phyloP scores from a whole-genome alignment of 2,329 filamentous ascomycete species.

The Amauroascus niger region DNA sequence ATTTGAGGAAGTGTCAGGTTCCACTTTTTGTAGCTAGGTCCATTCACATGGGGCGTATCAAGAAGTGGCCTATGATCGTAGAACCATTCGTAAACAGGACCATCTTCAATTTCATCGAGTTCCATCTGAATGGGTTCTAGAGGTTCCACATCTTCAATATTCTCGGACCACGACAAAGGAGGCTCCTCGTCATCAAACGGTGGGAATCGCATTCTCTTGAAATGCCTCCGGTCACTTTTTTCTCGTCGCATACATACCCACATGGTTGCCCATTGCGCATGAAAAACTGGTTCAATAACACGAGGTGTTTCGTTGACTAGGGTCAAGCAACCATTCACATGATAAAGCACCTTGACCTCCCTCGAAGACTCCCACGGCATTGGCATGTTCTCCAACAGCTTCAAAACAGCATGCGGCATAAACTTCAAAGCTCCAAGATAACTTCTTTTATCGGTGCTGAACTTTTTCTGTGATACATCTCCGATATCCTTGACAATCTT shows the following conservation, averaged over 20 bases:
- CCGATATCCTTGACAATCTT: slow-evolving; percentile 99
- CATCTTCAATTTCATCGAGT: slow-evolving; percentile 86
- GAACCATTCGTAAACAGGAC: slow-evolving; percentile 88
- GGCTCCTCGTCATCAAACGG: slow-evolving; percentile 98
- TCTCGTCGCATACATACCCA: slow-evolving; percentile 98
- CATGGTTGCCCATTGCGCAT: slow-evolving; percentile 99
- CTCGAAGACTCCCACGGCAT: slow-evolving; percentile 98
- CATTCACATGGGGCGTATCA: slow-evolving; percentile 89
- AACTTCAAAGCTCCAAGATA: slow-evolving; percentile 97
- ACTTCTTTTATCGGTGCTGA: slow-evolving; percentile 95
- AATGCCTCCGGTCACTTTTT: slow-evolving; percentile 88
- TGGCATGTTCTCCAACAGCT: slow-evolving; percentile 97
- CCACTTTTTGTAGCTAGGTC: slow-evolving; percentile 93
- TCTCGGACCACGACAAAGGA: slow-evolving; percentile 94
- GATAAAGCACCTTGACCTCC: slow-evolving; percentile 96
- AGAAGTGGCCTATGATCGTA: slow-evolving; percentile 87
- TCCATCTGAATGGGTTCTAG: slow-evolving; percentile 98
- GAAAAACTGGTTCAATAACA: slow-evolving; percentile 95
- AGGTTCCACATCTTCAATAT: slow-evolving; percentile 96
- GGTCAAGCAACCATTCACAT: slow-evolving; percentile 94
- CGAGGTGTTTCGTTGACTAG: slow-evolving; percentile 93
- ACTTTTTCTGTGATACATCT: slow-evolving; percentile 98
- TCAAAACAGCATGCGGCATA: slow-evolving; percentile 97
- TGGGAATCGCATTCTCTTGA: slow-evolving; percentile 98
- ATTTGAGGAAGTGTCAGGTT: slow-evolving; percentile 89